Evolutionary conservation across 306 rosid genomes (phyloP).

Genomic region (Oemleria cerasiformis): DNA sequence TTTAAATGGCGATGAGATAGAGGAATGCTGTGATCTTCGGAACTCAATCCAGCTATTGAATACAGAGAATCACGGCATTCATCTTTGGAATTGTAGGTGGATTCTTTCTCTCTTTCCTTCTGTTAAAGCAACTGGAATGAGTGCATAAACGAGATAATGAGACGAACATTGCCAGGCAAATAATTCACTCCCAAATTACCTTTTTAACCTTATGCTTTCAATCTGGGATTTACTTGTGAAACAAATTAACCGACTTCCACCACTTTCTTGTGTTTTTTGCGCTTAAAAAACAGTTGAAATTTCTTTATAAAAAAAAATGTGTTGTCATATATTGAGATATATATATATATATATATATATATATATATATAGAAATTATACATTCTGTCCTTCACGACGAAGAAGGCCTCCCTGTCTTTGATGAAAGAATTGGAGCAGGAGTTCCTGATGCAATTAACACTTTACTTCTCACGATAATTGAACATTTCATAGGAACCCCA

Average conservation of each 20-base stretch:
- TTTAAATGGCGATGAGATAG: slow-evolving; percentile 9
- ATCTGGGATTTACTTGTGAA: not conserved
- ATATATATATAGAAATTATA: no score
- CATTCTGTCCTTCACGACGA: no score
- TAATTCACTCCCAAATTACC: slow-evolving; percentile 15
- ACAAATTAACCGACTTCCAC: not conserved
- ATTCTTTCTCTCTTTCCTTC: slow-evolving; percentile 17
- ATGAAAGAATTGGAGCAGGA: no score
- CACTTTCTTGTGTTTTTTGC: not conserved
- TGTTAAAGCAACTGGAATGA: slow-evolving; percentile 19
- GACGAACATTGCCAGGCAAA: slow-evolving; percentile 14
- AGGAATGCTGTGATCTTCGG: slow-evolving; percentile 11
- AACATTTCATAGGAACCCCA: no score
- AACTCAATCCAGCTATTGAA: slow-evolving; percentile 9
- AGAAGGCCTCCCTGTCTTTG: no score
- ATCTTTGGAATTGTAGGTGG: slow-evolving; percentile 26
- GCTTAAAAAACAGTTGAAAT: not conserved
- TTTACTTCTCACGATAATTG: no score
- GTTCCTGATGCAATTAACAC: no score
- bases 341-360: no score
- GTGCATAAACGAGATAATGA: slow-evolving; percentile 27
- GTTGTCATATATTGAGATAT: no score
- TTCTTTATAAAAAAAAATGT: not conserved
- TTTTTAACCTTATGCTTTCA: slow-evolving; percentile 12
- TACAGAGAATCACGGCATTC: slow-evolving; percentile 27